Conservation (phyloP, 768 basidiomycete genomes). For the Panellus pusillus region DNA sequence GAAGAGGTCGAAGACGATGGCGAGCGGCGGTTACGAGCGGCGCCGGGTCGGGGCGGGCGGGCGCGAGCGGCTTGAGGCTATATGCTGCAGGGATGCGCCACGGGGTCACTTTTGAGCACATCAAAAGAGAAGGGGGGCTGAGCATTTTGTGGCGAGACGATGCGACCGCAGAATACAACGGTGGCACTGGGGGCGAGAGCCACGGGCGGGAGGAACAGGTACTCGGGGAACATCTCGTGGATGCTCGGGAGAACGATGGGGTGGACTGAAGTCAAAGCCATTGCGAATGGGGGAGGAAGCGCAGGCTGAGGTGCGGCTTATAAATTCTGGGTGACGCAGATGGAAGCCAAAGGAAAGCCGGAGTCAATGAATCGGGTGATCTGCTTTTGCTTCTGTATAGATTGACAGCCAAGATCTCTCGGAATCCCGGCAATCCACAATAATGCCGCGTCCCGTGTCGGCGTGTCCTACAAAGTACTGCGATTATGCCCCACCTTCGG, state of each 20-base stretch:
- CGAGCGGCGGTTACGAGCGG: neutral
- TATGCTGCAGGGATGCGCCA: neutral
- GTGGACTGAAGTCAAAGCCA: neutral
- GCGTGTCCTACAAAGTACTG: too few relatives aligned
- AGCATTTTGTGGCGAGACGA: neutral
- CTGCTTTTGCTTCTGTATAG: too few relatives aligned
- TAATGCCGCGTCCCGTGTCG: too few relatives aligned
- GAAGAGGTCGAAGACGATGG: neutral
- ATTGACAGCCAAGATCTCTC: too few relatives aligned
- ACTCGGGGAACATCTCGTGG: constrained; percentile 4
- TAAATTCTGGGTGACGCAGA: too few relatives aligned
- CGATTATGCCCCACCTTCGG: too few relatives aligned
- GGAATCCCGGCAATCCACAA: too few relatives aligned
- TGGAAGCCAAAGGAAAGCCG: too few relatives aligned
- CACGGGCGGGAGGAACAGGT: neutral
- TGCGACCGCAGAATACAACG: neutral
- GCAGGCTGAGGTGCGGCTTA: too few relatives aligned
- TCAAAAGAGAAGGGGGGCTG: constrained; percentile 1
- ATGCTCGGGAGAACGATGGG: constrained; percentile 3
- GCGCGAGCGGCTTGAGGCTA: neutral
- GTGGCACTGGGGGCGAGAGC: neutral
- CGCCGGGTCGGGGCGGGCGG: neutral
- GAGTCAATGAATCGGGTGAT: too few relatives aligned
- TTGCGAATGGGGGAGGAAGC: too few relatives aligned
- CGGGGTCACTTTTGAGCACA: neutral